phyloP scores from a whole-genome alignment of 2,329 filamentous ascomycete species.

The Nectriaceae sp. region DNA sequence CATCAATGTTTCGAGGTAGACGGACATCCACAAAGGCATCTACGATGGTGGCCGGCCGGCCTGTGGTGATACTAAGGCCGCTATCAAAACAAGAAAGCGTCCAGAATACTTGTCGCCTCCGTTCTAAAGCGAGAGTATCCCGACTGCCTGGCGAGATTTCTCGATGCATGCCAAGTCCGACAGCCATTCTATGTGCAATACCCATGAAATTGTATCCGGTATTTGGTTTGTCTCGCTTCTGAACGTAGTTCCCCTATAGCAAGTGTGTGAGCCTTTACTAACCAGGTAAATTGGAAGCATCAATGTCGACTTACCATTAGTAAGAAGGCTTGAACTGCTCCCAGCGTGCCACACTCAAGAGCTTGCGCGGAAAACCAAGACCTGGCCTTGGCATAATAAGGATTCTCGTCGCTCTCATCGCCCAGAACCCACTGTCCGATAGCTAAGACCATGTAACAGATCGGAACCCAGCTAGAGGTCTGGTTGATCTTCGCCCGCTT shows the following conservation, averaged over 20 bases:
- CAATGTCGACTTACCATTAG: background rate
- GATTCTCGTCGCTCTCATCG: background rate
- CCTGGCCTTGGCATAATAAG: background rate
- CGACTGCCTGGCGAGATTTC: constrained; percentile 34
- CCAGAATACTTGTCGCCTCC: constrained; percentile 44
- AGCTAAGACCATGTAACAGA: background rate
- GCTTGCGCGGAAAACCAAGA: background rate
- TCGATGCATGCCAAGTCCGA: constrained; percentile 48
- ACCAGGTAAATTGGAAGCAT: background rate
- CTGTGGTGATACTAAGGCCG: constrained; percentile 48
- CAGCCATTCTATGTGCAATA: constrained; percentile 47
- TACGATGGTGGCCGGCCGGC: constrained; percentile 21
- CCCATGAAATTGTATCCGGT: constrained; percentile 50
- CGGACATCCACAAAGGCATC: constrained; percentile 35
- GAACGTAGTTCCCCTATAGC: constrained; percentile 41
- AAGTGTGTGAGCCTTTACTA: too few relatives aligned
- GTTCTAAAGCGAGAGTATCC: constrained; percentile 33
- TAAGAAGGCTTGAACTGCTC: background rate
- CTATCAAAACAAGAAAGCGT: constrained; percentile 46
- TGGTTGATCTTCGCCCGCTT: constrained; percentile 2
- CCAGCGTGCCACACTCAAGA: background rate
- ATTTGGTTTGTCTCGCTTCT: constrained; percentile 50
- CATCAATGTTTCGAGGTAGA: constrained; percentile 43
- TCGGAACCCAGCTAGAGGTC: background rate
- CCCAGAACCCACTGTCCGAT: background rate